Percentiles rank a stretch among this genome's conserved stretches.
phyloP scores from a whole-genome alignment of 2,329 filamentous ascomycete species.

The Xenoacremonium recifei region DNA sequence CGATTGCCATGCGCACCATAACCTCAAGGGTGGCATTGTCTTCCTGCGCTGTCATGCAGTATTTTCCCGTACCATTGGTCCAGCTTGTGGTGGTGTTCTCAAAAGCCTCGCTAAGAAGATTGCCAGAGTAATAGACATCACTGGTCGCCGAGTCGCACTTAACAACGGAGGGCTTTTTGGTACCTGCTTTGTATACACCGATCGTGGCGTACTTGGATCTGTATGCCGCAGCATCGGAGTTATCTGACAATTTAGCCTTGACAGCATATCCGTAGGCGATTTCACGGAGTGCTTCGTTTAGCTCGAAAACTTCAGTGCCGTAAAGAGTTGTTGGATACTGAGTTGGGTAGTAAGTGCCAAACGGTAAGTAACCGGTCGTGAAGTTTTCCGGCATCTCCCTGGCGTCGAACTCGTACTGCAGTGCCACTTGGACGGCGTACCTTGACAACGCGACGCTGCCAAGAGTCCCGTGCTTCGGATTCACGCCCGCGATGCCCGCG shows the following conservation, averaged over 20 bases:
- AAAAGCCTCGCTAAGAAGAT: constrained; percentile 6
- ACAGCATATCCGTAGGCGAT: too few species aligned
- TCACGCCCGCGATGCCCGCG: constrained; percentile 14
- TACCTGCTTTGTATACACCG: constrained; percentile 6
- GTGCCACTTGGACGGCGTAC: constrained; percentile 13
- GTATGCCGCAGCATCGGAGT: constrained; percentile 5
- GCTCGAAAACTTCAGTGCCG: constrained; percentile 15
- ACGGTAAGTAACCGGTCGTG: constrained; percentile 13
- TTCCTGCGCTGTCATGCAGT: constrained; percentile 16
- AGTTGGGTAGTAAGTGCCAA: constrained; percentile 7
- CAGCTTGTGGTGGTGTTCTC: constrained; percentile 7
- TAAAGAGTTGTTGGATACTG: constrained; percentile 11
- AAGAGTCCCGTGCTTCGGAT: constrained; percentile 11
- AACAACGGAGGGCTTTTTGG: constrained; percentile 4
- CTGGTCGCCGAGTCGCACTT: constrained; percentile 10
- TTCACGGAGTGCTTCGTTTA: constrained; percentile 12
- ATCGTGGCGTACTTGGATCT: constrained; percentile 4
- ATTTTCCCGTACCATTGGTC: constrained; percentile 10
- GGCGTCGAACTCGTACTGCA: constrained; percentile 15
- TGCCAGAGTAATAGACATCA: constrained; percentile 12
- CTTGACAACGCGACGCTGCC: constrained; percentile 12
- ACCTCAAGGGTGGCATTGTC: constrained; percentile 12
- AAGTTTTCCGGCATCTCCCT: constrained; percentile 10
- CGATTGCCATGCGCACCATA: constrained; percentile 7
- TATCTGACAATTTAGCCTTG: constrained; percentile 7